These are phyloP conservation scores for Miscanthus lutarioriparius DNA, from an alignment of 176 grass and related monocot genomes.

Conservation along the genomic window DNA sequence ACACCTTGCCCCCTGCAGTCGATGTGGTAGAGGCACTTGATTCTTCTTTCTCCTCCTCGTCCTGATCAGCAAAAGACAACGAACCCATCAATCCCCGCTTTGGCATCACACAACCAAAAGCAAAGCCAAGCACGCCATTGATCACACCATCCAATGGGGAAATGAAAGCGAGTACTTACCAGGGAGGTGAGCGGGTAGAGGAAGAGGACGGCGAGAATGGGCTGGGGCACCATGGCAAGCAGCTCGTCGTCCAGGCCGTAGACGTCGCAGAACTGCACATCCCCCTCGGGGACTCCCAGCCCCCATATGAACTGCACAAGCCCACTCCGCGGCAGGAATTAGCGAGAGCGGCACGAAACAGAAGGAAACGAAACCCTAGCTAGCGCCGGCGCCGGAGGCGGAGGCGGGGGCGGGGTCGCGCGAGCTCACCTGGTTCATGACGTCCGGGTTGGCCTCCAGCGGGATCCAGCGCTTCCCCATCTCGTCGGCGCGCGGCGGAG, in stretches of 20 bases:
- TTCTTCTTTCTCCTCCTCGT: slow-evolving; percentile 37
- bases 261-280: slow-evolving; percentile 83
- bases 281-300: slow-evolving; percentile 66
- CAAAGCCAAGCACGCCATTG: neutral
- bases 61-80: slow-evolving; percentile 20
- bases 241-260: slow-evolving; percentile 94
- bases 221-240: slow-evolving; percentile 85
- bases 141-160: neutral
- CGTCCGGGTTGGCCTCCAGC: slow-evolving; percentile 96
- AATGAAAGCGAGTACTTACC: slow-evolving; percentile 23
- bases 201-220: slow-evolving; percentile 90
- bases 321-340: neutral
- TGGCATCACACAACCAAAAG: neutral
- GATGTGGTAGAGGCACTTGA: slow-evolving; percentile 26
- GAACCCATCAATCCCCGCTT: neutral
- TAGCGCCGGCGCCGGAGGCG: neutral
- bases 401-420: neutral
- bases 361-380: slow-evolving; percentile 38
- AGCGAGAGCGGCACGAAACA: neutral
- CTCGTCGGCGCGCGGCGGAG: slow-evolving; percentile 17
- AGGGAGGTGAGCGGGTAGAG: slow-evolving; percentile 72
- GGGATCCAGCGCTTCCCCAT: slow-evolving; percentile 93
- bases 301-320: slow-evolving; percentile 82
- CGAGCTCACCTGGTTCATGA: slow-evolving; percentile 89
- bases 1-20: slow-evolving; percentile 23